Percentiles rank a stretch among this genome's conserved stretches.
Conservation (phyloP, 148 eudicot species). For the Simmondsia chinensis region DNA sequence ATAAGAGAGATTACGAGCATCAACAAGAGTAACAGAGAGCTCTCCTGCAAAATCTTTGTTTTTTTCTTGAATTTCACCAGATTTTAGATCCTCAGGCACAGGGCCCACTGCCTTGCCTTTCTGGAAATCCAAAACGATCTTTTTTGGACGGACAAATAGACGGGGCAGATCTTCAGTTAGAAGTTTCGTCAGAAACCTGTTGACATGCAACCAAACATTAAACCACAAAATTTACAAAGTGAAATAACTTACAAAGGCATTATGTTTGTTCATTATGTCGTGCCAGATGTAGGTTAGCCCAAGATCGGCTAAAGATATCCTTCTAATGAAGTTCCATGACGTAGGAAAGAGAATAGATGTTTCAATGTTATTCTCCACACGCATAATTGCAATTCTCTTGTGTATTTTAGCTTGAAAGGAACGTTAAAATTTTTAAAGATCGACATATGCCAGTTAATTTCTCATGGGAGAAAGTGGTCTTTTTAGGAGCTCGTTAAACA, state of each 20-base stretch:
- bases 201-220: conserved; percentile 1
- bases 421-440: no score
- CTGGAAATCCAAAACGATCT: conserved; percentile 93
- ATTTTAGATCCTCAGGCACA: conserved; percentile 38
- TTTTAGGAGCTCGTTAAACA: no score
- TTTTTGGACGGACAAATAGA: conserved; percentile 91
- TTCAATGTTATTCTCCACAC: no score
- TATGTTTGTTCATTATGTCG: no score
- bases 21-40: conserved; percentile 94
- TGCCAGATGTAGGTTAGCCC: no score
- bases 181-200: conserved; percentile 90
- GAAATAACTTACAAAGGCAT: not conserved
- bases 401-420: no score
- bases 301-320: not conserved
- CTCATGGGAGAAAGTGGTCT: no score
- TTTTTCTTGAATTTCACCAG: conserved; percentile 75
- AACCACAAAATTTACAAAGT: not conserved
- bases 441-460: no score
- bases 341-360: no score
- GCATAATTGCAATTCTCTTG: no score
- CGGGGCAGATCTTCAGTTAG: conserved; percentile 92
- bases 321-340: no score
- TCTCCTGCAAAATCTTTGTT: conserved; percentile 85
- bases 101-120: conserved; percentile 87
- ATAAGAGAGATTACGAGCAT: conserved; percentile 84